These are phyloP conservation scores for Gyromitra esculenta DNA, from an alignment of 2,329 filamentous ascomycete species.

Conservation along the genomic window DNA sequence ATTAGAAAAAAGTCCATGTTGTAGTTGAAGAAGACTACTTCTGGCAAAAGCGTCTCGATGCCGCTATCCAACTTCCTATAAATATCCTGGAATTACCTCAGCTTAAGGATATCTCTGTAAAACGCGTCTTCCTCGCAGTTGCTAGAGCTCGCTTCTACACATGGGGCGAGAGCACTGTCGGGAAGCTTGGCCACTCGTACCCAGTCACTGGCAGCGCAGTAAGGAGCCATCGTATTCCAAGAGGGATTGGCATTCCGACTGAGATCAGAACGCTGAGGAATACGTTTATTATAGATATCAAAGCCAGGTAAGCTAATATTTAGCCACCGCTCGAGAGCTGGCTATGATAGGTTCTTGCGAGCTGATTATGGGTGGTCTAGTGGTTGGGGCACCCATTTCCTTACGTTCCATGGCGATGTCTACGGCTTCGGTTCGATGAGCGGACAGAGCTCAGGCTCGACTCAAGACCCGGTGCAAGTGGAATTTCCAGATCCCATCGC, in stretches of 20 bases:
- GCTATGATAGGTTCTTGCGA: not conserved
- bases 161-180: constrained; percentile 45
- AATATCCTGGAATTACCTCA: constrained; percentile 9
- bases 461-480: constrained; percentile 18
- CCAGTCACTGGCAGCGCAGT: constrained; percentile 24
- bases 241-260: constrained; percentile 34
- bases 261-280: constrained; percentile 43
- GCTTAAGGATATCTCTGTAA: constrained; percentile 31
- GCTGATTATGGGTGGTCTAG: constrained; percentile 25
- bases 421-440: constrained; percentile 48
- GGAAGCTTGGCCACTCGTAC: constrained; percentile 43
- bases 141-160: constrained; percentile 47
- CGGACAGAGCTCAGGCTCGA: constrained; percentile 1
- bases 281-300: constrained; percentile 52
- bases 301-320: constrained; percentile 41
- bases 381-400: constrained; percentile 53
- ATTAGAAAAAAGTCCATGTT: constrained; percentile 39
- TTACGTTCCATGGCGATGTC: constrained; percentile 48
- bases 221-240: constrained; percentile 31
- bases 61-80: constrained; percentile 28
- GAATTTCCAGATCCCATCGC: constrained; percentile 42
- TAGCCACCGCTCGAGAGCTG: no score
- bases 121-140: constrained; percentile 38
- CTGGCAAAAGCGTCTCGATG: constrained; percentile 45
- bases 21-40: constrained; percentile 46